Evolutionary conservation across 371 early-diverging fungal species (phyloP).

Genomic region (Nematocida homosporus): DNA sequence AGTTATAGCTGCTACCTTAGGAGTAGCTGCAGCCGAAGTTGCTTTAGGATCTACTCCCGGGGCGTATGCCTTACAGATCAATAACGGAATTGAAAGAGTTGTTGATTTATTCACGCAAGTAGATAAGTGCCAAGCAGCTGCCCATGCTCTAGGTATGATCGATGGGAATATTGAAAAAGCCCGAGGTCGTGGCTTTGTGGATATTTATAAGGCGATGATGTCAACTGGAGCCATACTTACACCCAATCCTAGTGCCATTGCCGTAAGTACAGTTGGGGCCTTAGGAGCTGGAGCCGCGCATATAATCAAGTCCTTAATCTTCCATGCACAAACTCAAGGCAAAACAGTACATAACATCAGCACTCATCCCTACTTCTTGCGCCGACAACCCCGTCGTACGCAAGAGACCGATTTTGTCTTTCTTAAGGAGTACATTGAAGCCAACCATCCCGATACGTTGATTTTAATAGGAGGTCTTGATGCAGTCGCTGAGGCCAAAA

Average conservation of each 20-base stretch:
- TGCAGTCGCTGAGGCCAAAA: slow-evolving; percentile 42
- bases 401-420: background rate
- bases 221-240: background rate
- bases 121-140: slow-evolving; percentile 3
- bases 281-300: slow-evolving; percentile 42
- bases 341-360: slow-evolving; percentile 3
- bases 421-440: slow-evolving; percentile 9
- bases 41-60: slow-evolving; percentile 75
- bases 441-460: background rate
- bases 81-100: slow-evolving; percentile 38
- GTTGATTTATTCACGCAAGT: slow-evolving; percentile 20
- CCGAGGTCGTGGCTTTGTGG: slow-evolving; percentile 42
- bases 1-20: slow-evolving; percentile 81
- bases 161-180: slow-evolving; percentile 17
- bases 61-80: slow-evolving; percentile 72
- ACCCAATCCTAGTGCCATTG: slow-evolving; percentile 9
- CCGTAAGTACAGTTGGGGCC: background rate
- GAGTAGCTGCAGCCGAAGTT: slow-evolving; percentile 90
- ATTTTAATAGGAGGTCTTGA: slow-evolving; percentile 49
- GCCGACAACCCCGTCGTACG: slow-evolving; percentile 57
- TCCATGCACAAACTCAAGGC: background rate
- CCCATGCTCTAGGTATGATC: background rate
- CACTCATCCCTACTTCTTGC: slow-evolving; percentile 20
- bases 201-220: slow-evolving; percentile 18
- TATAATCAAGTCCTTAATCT: slow-evolving; percentile 17